A percentile compares a stretch with the other conserved stretches of the same genome.
Conservation (phyloP, 495 filamentous ascomycete genomes). For the Gamarada debralockiae region DNA sequence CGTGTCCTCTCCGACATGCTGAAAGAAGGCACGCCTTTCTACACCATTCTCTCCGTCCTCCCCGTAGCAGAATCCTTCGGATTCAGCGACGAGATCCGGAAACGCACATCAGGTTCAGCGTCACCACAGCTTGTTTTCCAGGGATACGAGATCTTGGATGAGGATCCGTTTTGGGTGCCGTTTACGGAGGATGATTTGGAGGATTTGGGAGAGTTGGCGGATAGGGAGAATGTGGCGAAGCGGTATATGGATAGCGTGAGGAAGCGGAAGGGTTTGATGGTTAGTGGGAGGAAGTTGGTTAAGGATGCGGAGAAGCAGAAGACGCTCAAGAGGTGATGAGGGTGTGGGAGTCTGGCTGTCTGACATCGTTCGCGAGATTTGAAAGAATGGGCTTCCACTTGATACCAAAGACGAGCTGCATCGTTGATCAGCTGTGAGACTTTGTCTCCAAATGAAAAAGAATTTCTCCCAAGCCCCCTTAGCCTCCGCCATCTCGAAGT, state of each 20-base stretch:
- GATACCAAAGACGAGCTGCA: too few species aligned
- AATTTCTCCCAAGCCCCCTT: too few species aligned
- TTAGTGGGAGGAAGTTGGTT: constrained; percentile 76
- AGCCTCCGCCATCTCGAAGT: too few species aligned
- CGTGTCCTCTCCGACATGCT: constrained; percentile 84
- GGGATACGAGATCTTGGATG: constrained; percentile 85
- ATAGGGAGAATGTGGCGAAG: constrained; percentile 93
- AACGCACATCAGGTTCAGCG: constrained; percentile 85
- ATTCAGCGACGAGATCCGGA: constrained; percentile 93
- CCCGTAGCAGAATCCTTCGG: constrained; percentile 95
- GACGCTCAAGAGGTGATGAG: constrained; percentile 81
- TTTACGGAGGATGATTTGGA: constrained; percentile 95
- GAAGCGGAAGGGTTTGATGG: constrained; percentile 77
- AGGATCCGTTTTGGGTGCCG: constrained; percentile 97
- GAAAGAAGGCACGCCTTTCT: constrained; percentile 95
- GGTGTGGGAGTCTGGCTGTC: neutral
- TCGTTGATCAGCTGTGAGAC: too few species aligned
- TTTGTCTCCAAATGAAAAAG: too few species aligned
- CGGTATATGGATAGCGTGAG: constrained; percentile 90
- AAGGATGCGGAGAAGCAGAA: constrained; percentile 97
- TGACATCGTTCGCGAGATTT: neutral
- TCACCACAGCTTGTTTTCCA: constrained; percentile 90
- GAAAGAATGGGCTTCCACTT: too few species aligned
- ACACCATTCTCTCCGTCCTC: constrained; percentile 80
- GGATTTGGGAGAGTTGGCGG: constrained; percentile 89